Base-by-base conservation (phyloP, 2,329 filamentous ascomycete genomes). In the Neonectria sp. region DNA sequence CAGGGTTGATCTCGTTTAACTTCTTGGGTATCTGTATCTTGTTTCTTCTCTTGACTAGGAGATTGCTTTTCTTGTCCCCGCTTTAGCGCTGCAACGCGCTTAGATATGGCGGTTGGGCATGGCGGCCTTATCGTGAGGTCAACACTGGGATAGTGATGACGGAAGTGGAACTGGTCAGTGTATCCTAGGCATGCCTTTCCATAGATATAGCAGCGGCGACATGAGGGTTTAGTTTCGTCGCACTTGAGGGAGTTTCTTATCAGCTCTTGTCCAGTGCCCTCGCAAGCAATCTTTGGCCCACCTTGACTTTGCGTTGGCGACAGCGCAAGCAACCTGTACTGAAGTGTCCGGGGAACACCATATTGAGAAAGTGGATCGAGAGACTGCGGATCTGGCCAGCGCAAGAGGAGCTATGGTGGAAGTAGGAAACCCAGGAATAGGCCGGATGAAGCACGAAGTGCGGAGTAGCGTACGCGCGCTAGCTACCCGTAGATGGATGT, bases 141-240 rank as follows among this genome's bases (percentile, higher is more conserved):
- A 8, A 33, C 5, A 11, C 31, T 33, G 31, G 5, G 31, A 49
- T 33, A 40, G 37, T 40, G 24, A 64, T 78, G 71, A 27, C 79
- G 74, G 65, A 80, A 80, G 33, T 80, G 77, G 56, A 80, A 80
- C 65, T 78, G 74, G 60, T 80, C 79, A 15, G 78, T 80, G 60
- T 80, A 80, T 52, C 79, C 79, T 2, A 74, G 73, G 25, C 79
- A 80, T 1, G 74, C 72, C 59, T 78, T 78, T 11, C 79, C 79
- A 55, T 80, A 80, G 49, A 77, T 73, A 60, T 74, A 65, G 53
- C 75, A 80, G 57, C 78, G 75, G 24, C 72, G 75, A 67, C 78
- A 80, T 24, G 75, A 72, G 2, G 78, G 78, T 46, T 78, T 79
- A 17, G 56, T 63, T 55, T 80, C 78, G 61, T 80, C 78, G 63